These are phyloP conservation scores for Aspergillus floridensis DNA, from an alignment of 2,329 filamentous ascomycete species.

Conservation along the genomic window DNA sequence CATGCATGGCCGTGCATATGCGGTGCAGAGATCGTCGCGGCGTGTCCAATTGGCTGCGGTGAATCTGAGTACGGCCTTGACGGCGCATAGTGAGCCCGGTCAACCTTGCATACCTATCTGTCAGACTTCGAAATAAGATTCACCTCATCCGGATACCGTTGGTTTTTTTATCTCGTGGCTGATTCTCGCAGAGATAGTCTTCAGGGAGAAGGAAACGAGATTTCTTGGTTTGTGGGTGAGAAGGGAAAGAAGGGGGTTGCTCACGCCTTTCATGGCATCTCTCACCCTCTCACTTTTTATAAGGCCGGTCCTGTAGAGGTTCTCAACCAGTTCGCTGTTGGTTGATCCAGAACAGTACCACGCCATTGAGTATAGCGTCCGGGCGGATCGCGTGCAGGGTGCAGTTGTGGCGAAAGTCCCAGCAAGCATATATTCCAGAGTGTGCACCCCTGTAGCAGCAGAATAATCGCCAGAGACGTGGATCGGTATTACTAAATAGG, in stretches of 20 bases:
- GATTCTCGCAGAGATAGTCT: background rate
- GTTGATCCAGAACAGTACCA: conserved; percentile 78
- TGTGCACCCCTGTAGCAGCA: background rate
- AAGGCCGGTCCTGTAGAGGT: conserved; percentile 68
- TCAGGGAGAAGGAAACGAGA: background rate
- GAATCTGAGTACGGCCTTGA: conserved; percentile 68
- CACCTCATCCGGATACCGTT: background rate
- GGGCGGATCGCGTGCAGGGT: conserved; percentile 5
- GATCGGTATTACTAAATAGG: no score
- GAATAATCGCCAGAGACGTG: background rate
- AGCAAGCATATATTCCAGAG: conserved; percentile 12
- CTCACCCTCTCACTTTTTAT: conserved; percentile 71
- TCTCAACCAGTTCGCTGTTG: conserved; percentile 74
- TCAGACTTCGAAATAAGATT: conserved; percentile 11
- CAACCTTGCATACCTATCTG: conserved; percentile 58
- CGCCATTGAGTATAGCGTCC: conserved; percentile 62
- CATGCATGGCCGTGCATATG: conserved; percentile 70
- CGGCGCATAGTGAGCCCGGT: conserved; percentile 81
- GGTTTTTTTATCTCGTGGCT: background rate
- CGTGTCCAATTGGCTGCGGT: conserved; percentile 65
- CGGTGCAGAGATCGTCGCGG: conserved; percentile 68
- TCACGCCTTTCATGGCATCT: conserved; percentile 73
- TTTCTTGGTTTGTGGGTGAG: background rate
- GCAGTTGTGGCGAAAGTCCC: background rate
- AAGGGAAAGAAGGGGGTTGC: conserved; percentile 9